Evolutionary conservation across 495 filamentous ascomycete species (phyloP).

Genomic region (Neurospora hispaniola): DNA sequence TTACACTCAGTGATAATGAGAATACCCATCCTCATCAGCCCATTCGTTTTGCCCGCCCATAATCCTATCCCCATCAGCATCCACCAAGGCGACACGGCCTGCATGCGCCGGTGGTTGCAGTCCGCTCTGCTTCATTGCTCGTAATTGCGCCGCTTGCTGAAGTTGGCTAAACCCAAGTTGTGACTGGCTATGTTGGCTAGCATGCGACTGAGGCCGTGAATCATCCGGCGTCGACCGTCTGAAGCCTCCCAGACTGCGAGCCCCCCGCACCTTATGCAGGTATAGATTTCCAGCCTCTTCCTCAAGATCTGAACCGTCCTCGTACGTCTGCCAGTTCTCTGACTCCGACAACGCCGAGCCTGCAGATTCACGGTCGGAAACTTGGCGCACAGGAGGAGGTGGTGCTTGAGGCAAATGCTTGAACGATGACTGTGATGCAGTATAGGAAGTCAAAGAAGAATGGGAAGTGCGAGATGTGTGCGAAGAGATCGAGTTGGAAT

Average conservation of each 20-base stretch:
- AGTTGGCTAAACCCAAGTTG: neutral
- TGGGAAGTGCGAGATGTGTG: constrained; percentile 20
- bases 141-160: constrained; percentile 1
- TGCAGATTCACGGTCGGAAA: constrained; percentile 59
- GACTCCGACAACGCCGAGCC: constrained; percentile 63
- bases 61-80: constrained; percentile 39
- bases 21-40: constrained; percentile 46
- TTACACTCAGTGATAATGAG: neutral
- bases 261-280: constrained; percentile 63
- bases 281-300: constrained; percentile 62
- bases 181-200: constrained; percentile 4
- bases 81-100: constrained; percentile 24
- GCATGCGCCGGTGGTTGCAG: constrained; percentile 25
- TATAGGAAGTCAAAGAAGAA: constrained; percentile 10
- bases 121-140: constrained; percentile 30
- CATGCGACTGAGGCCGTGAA: constrained; percentile 6
- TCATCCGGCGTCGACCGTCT: constrained; percentile 41
- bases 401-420: constrained; percentile 19
- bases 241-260: constrained; percentile 27
- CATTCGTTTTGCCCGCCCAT: constrained; percentile 41
- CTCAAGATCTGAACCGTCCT: constrained; percentile 66
- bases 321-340: constrained; percentile 94
- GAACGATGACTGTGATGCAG: neutral
- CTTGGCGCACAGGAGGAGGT: constrained; percentile 40
- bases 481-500: constrained; percentile 10